Base-by-base conservation (phyloP, 2,329 filamentous ascomycete species). In the Fusarium pseudonygamai region DNA sequence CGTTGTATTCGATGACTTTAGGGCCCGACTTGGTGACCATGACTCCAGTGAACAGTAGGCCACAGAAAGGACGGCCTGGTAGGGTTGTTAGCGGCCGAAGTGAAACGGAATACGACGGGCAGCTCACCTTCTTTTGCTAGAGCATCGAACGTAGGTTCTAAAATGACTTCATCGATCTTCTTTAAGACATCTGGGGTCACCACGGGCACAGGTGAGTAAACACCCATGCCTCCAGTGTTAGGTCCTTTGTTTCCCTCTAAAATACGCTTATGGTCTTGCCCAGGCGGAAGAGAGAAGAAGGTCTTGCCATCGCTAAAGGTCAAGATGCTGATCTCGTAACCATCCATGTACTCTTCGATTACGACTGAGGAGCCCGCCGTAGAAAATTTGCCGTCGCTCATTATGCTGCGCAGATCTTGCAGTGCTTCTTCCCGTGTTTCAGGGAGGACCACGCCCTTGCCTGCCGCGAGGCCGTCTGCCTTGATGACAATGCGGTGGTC, bases 1-100 rank as follows among this genome's bases (percentile, higher is more conserved):
- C 94, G 77, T 97, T 97, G 84, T 97, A 97, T 82, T 97, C 94
- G 52, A 97, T 87, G 12, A 93, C 91, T 80, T 93, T 93, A 15
- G 93, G 91, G 1, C 94, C 94, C 45, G 85, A 81, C 73, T 90
- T 88, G 22, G 93, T 95, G 83, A 97, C 91, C 93, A 97, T 97
- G 37, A 97, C 83, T 12, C 94, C 95, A 3, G 93, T 95, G 82
- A 95, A 95, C 13, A 95, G 85, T 36, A 93, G 88, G 59, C 93
- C 92, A 46, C 87, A 84, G 80, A 93, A 92, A 16, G 87, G 88
- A 3, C 69, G 58, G 1, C 75, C 72, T 77, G 24, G 3, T 22
- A 2, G 36, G 18, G 20, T 11, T 18, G 8, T 71, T 16, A 60
- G 50, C 10, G 9, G 14, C 9, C 4, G 9, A n/a, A 7, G 13